Conservation (phyloP, 78 protist species). For the Dictyostelium intermedium region DNA sequence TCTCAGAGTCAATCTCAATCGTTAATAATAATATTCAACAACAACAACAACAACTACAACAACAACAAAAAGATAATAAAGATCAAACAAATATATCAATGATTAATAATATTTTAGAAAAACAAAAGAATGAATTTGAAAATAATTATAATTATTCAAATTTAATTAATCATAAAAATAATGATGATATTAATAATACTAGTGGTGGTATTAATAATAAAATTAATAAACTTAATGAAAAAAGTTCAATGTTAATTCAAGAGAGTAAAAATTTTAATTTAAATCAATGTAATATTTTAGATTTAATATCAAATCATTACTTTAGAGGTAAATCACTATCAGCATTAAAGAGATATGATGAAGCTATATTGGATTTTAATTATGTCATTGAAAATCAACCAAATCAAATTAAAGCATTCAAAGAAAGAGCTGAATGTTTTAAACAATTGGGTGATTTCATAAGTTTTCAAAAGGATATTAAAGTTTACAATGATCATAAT, state of each 20-base stretch:
- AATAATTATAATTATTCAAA: slow-evolving; percentile 1
- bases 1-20: neutral
- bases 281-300: neutral
- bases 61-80: too few species aligned
- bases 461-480: neutral
- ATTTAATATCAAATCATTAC: neutral
- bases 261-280: neutral
- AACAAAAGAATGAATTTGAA: slow-evolving; percentile 4
- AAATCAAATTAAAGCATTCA: slow-evolving; percentile 8
- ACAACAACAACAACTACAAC: neutral
- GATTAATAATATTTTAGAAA: neutral
- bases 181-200: neutral
- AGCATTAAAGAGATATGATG: neutral
- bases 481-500: slow-evolving; percentile 1
- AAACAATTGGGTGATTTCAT: neutral
- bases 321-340: neutral
- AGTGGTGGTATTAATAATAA: neutral
- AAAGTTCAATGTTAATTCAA: neutral
- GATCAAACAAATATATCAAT: neutral
- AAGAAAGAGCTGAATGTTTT: slow-evolving; percentile 40
- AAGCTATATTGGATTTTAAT: neutral
- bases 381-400: slow-evolving; percentile 8
- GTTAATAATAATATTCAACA: neutral
- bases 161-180: neutral
- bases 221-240: neutral